A percentile compares a stretch with the other conserved stretches of the same genome.
phyloP scores from a whole-genome alignment of 2,329 filamentous ascomycete species.

The Ustilaginoidea virens region DNA sequence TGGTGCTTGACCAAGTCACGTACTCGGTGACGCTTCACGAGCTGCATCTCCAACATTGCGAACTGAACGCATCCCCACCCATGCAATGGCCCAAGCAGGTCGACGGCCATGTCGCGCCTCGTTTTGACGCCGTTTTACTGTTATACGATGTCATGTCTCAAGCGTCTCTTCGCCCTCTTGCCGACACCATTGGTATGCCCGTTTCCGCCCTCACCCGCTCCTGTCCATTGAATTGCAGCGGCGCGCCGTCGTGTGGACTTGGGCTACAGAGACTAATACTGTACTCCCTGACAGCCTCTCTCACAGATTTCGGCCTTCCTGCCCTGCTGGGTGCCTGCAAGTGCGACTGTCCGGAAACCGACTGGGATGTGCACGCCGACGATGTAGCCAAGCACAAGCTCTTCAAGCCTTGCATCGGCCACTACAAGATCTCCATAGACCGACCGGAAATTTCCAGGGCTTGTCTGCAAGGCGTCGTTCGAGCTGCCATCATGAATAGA shows the following conservation, averaged over 20 bases:
- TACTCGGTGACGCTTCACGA: slow-evolving; percentile 48
- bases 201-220: too few relatives aligned
- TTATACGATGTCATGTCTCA: slow-evolving; percentile 78
- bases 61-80: slow-evolving; percentile 38
- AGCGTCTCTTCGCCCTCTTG: slow-evolving; percentile 58
- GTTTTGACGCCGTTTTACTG: slow-evolving; percentile 68
- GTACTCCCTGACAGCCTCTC: slow-evolving; percentile 55
- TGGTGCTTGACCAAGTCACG: slow-evolving; percentile 40
- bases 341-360: slow-evolving; percentile 61
- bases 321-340: slow-evolving; percentile 78
- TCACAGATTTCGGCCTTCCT: slow-evolving; percentile 58
- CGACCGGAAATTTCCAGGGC: slow-evolving; percentile 57
- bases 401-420: slow-evolving; percentile 54
- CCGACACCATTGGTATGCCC: slow-evolving; percentile 55
- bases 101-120: slow-evolving; percentile 55
- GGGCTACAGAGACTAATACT: too few relatives aligned
- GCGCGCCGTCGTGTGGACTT: too few relatives aligned
- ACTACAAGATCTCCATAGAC: slow-evolving; percentile 57
- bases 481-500: slow-evolving; percentile 50
- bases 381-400: slow-evolving; percentile 44
- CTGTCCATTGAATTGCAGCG: too few relatives aligned
- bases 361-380: slow-evolving; percentile 56
- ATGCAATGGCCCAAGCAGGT: slow-evolving; percentile 54
- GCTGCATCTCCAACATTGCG: slow-evolving; percentile 49
- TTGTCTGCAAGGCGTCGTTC: slow-evolving; percentile 62